A percentile compares a stretch with the other conserved stretches of the same genome.
Conservation (phyloP, 768 basidiomycete species). For the Rhodotorula diobovata region DNA sequence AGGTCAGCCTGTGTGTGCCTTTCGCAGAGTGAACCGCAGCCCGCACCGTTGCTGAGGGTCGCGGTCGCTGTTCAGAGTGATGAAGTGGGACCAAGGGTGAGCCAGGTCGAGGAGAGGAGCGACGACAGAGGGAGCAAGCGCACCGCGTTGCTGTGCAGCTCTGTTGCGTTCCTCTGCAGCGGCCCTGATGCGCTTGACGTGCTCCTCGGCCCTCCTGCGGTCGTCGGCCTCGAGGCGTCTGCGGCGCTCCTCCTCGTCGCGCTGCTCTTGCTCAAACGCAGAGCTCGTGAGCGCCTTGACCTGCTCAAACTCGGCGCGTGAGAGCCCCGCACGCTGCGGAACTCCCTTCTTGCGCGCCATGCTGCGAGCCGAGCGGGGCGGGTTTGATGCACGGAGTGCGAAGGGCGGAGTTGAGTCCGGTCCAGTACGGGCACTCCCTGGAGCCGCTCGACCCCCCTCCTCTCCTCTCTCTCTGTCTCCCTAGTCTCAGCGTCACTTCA, state of each 20-base stretch:
- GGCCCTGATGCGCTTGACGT: neutral
- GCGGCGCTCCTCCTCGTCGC: neutral
- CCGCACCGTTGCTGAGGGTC: neutral
- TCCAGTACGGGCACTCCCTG: too few species aligned
- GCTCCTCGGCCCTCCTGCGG: neutral
- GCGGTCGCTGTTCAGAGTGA: neutral
- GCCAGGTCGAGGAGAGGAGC: neutral
- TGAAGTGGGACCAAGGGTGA: too few species aligned
- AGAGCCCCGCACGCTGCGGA: conserved; percentile 2
- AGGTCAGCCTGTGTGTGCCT: neutral
- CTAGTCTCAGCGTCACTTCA: neutral
- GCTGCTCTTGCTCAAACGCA: neutral
- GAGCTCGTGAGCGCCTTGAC: neutral
- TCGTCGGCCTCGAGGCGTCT: neutral
- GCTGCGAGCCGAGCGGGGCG: neutral
- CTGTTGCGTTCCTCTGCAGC: neutral
- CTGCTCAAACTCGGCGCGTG: neutral
- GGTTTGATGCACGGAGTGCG: neutral
- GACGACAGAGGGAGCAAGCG: too few species aligned
- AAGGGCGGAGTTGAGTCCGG: too few species aligned
- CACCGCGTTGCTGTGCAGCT: neutral
- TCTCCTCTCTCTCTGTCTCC: neutral
- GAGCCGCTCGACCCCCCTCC: too few species aligned
- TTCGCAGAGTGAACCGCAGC: neutral
- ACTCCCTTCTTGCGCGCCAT: conserved; percentile 11